A percentile compares a stretch with the other conserved stretches of the same genome.
These are phyloP conservation scores for Xylaria flabelliformis DNA, from an alignment of 495 filamentous ascomycete species.

Conservation along the genomic window DNA sequence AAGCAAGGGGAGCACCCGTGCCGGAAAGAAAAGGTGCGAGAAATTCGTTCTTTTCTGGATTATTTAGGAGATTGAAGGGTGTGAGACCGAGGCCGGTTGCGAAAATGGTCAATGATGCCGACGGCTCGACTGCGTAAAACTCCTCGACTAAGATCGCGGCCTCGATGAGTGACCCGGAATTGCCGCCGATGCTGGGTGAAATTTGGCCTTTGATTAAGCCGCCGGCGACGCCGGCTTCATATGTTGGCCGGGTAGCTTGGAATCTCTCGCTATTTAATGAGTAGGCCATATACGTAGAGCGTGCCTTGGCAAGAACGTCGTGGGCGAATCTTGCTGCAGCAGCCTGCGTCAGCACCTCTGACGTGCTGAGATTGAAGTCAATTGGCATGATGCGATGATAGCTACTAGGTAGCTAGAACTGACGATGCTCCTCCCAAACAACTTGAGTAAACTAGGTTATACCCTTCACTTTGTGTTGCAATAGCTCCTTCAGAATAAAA, in stretches of 20 bases:
- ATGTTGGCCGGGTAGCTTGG: background rate
- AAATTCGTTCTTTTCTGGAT: background rate
- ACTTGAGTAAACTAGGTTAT: background rate
- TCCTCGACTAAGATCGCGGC: constrained; percentile 60
- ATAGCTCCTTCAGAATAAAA: background rate
- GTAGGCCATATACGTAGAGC: background rate
- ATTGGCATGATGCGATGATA: background rate
- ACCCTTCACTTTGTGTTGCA: background rate
- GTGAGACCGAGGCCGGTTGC: constrained; percentile 58
- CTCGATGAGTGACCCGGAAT: constrained; percentile 50
- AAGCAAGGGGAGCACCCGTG: constrained; percentile 51
- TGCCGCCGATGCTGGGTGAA: constrained; percentile 51
- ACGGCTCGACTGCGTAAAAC: constrained; percentile 57
- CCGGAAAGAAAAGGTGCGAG: constrained; percentile 53
- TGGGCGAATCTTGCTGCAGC: background rate
- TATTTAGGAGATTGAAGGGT: constrained; percentile 43
- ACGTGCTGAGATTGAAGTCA: constrained; percentile 3
- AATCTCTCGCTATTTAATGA: background rate
- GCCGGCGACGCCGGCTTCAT: background rate
- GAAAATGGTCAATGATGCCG: constrained; percentile 56
- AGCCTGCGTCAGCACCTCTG: background rate
- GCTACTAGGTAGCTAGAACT: background rate
- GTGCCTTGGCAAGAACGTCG: background rate
- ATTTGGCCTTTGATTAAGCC: constrained; percentile 57
- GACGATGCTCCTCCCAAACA: background rate